Evolutionary conservation across 345 rosid genomes (phyloP).

Genomic region (Citrus trifoliata): DNA sequence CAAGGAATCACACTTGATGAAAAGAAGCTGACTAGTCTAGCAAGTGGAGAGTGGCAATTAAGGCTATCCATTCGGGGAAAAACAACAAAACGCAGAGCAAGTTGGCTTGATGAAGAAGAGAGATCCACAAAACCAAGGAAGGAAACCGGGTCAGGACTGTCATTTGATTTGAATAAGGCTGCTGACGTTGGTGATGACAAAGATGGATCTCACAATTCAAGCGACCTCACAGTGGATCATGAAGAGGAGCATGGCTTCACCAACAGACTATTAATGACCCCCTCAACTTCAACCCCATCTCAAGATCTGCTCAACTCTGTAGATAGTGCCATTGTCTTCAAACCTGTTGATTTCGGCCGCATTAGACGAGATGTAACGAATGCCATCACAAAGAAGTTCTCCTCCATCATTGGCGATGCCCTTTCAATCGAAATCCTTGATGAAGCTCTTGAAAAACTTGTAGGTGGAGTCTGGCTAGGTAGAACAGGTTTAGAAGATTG

Average conservation of each 20-base stretch:
- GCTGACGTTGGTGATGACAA: conserved; percentile 59
- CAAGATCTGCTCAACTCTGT: conserved; percentile 54
- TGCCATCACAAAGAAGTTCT: conserved; percentile 49
- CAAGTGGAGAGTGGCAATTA: conserved; percentile 64
- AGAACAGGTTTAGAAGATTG: conserved; percentile 72
- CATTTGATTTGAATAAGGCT: conserved; percentile 81
- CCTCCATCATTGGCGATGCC: conserved; percentile 29
- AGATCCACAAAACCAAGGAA: conserved; percentile 58
- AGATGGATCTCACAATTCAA: conserved; percentile 81
- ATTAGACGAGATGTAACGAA: conserved; percentile 35
- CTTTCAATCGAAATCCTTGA: conserved; percentile 52
- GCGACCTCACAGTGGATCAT: conserved; percentile 79
- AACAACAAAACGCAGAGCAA: conserved; percentile 68
- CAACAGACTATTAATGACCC: conserved; percentile 36
- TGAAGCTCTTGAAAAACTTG: conserved; percentile 69
- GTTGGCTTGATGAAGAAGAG: conserved; percentile 53
- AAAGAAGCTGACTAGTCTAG: conserved; percentile 55
- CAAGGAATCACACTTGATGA: conserved; percentile 46
- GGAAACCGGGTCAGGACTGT: conserved; percentile 34
- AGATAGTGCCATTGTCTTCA: conserved; percentile 63
- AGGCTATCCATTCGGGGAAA: conserved; percentile 57
- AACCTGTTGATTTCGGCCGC: conserved; percentile 60
- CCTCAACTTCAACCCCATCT: conserved; percentile 32
- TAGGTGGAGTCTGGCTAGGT: conserved; percentile 65
- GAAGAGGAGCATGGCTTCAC: conserved; percentile 60